Evolutionary conservation across 179 eudicot genomes (phyloP), one percentile per base, ranked within the genome.

Genomic region (Patellifolia procumbens): DNA sequence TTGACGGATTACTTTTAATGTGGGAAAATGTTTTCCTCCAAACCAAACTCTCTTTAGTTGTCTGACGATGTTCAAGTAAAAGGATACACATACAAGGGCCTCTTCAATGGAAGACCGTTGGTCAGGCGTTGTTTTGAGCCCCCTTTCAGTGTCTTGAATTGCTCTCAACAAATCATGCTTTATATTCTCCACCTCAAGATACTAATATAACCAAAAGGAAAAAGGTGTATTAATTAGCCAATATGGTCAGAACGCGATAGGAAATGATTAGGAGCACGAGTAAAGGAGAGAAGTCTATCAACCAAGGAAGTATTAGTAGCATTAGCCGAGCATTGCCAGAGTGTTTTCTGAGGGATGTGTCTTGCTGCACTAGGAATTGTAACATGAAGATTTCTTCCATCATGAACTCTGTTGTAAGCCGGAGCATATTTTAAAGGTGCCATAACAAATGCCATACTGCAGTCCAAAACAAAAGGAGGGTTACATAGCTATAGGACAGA

Each of bases 31-130:
- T n/a, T n/a, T n/a, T n/a, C n/a, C n/a, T n/a, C n/a, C n/a, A n/a
- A n/a, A n/a, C n/a, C n/a, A n/a, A n/a, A n/a, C n/a, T n/a, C n/a
- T n/a, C n/a, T n/a, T n/a, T n/a, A n/a, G n/a, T n/a, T 17, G 56
- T 67, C 48, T 4, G 39, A 22, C 0, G 9, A 31, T 51, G 66
- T 31, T 62, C n/a, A 39, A 48, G 28, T 51, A 72, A 53, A 63
- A 70, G 61, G n/a, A 70, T 35, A 45, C 56, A 29, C 82, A 43
- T 48, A 90, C 94, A 70, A 92, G 77, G 71, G 94, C 91, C 73
- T 94, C 98, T 80, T 91, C 97, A 72, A 94, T 90, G 66, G 86
- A 75, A 58, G 90, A 88, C 39, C 95, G 97, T 75, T 89, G 93
- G 19, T 84, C 79, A 15, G 88, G 68, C 43, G 91, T 91, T 32